phyloP scores from a whole-genome alignment of 768 basidiomycete species.

The Panus rudis region DNA sequence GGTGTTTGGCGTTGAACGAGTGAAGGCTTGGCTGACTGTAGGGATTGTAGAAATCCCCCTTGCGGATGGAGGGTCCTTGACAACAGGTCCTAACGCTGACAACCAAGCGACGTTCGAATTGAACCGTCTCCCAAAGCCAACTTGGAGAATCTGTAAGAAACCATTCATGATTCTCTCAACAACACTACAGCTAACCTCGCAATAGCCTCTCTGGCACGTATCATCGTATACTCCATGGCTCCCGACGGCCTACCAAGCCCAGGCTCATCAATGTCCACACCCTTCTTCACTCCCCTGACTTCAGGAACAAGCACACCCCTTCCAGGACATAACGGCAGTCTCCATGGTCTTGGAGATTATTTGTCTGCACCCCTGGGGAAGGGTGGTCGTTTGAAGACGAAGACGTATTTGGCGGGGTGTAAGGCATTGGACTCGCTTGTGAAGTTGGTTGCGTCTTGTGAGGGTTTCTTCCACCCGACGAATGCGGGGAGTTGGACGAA shows the following conservation, averaged over 20 bases:
- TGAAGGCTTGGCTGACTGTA: too few relatives aligned
- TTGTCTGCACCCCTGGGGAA: constrained; percentile 53
- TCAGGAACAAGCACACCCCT: constrained; percentile 57
- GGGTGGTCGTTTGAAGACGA: constrained; percentile 32
- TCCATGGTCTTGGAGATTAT: constrained; percentile 41
- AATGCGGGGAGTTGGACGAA: constrained; percentile 81
- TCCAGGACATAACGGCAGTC: constrained; percentile 28
- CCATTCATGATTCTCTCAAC: constrained; percentile 7
- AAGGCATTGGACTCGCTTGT: constrained; percentile 83
- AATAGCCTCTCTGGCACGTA: constrained; percentile 70
- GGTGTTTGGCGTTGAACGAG: constrained; percentile 20
- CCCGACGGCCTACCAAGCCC: constrained; percentile 52
- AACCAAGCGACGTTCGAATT: constrained; percentile 68
- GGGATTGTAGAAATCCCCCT: constrained; percentile 55
- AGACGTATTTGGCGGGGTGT: constrained; percentile 72
- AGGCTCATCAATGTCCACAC: constrained; percentile 61
- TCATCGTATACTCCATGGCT: constrained; percentile 87
- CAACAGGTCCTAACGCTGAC: constrained; percentile 72
- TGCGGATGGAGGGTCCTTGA: constrained; percentile 66
- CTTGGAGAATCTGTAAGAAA: constrained; percentile 64
- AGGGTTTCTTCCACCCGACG: constrained; percentile 87
- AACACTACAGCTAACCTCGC: neutral
- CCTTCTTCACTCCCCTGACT: constrained; percentile 62
- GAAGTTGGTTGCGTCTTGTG: constrained; percentile 77
- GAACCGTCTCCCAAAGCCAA: constrained; percentile 60